Conservation (phyloP, 2,329 filamentous ascomycete species). For the Sporothrix pallida region DNA sequence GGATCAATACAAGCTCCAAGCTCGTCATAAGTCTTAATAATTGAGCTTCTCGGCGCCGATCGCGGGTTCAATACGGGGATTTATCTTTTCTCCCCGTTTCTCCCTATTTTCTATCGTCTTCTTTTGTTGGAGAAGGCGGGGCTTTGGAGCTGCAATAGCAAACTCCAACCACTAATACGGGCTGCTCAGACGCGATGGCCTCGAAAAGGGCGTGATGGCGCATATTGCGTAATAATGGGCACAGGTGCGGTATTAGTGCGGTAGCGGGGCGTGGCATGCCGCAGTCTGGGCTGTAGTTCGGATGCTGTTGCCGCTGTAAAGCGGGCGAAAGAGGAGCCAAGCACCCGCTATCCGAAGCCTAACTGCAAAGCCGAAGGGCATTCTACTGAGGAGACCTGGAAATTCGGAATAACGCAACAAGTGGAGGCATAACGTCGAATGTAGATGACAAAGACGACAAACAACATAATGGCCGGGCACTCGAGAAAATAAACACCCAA, state of each 20-base stretch:
- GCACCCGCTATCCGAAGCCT: conserved; percentile 23
- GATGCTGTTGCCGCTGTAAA: not conserved
- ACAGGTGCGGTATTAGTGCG: not conserved
- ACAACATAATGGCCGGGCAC: not conserved
- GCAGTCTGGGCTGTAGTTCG: not conserved
- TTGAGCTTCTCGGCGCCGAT: not conserved
- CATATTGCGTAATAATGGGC: not conserved
- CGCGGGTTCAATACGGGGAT: not conserved
- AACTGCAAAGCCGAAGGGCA: conserved; percentile 9
- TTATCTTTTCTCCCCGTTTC: no score
- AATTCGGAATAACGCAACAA: not conserved
- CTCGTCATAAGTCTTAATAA: not conserved
- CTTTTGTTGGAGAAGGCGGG: conserved; percentile 10
- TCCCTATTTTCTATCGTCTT: not conserved
- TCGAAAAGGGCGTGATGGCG: conserved; percentile 5
- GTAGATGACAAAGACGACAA: not conserved
- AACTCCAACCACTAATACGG: not conserved
- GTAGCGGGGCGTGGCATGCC: not conserved
- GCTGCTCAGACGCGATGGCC: not conserved
- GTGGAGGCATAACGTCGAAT: not conserved
- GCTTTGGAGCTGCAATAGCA: not conserved
- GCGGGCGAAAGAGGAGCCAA: not conserved
- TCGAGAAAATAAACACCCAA: not conserved
- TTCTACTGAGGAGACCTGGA: not conserved
- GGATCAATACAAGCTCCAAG: not conserved